A percentile compares a stretch with the other conserved stretches of the same genome.
Conservation (phyloP, 2,329 filamentous ascomycete genomes). For the Cercospora brassicicola region DNA sequence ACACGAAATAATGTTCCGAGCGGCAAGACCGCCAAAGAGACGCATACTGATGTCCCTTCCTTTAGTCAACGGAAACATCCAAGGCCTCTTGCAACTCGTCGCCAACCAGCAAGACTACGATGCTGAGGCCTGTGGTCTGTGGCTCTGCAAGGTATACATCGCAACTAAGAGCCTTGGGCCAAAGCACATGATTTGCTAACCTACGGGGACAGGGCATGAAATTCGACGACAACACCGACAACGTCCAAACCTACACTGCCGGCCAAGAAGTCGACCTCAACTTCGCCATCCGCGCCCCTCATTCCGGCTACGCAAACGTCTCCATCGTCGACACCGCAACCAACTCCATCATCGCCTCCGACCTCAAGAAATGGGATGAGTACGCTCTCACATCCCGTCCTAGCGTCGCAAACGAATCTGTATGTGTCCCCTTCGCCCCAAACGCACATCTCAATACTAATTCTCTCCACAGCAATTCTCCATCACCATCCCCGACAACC, state of each 20-base stretch:
- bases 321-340: conserved; percentile 57
- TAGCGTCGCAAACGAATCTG: conserved; percentile 45
- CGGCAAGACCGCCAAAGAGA: not conserved
- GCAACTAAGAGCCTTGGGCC: no score
- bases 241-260: conserved; percentile 54
- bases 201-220: conserved; percentile 53
- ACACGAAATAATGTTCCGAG: no score
- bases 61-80: conserved; percentile 55
- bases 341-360: conserved; percentile 54
- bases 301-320: conserved; percentile 59
- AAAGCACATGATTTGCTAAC: not conserved
- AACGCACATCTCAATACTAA: not conserved
- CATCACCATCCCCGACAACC: conserved; percentile 55
- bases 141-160: conserved; percentile 42
- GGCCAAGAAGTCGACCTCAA: conserved; percentile 50
- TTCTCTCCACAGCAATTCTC: conserved; percentile 45
- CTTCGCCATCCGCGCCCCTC: conserved; percentile 54
- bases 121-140: conserved; percentile 29
- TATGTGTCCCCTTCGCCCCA: not conserved
- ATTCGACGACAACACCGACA: conserved; percentile 56
- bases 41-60: not conserved
- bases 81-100: conserved; percentile 55
- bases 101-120: conserved; percentile 31
- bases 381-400: conserved; percentile 54
- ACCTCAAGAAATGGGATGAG: conserved; percentile 56